Percentiles rank a stretch among this genome's conserved stretches.
Evolutionary conservation across 1,284 basidiomycete species (phyloP).

Genomic region (Cutaneotrichosporon cyanovorans): DNA sequence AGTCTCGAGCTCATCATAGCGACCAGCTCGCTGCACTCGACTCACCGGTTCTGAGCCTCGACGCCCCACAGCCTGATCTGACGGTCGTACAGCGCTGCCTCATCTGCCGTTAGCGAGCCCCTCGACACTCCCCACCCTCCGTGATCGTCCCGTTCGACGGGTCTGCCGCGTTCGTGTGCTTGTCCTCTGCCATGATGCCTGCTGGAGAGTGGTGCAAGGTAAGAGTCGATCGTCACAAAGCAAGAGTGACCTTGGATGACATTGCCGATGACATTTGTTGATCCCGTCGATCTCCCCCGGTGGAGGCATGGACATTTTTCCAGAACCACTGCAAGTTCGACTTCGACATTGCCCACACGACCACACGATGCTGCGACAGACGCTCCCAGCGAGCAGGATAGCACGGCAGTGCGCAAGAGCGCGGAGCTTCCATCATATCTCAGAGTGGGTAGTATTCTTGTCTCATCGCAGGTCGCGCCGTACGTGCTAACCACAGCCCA

Average conservation of each 20-base stretch:
- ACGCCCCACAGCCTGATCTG: conserved; percentile 97
- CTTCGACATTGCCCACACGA: background rate
- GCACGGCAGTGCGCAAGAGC: conserved; percentile 1
- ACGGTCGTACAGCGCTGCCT: conserved; percentile 85
- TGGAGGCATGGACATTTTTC: conserved; percentile 3
- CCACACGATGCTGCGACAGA: conserved; percentile 17
- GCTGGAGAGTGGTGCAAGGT: background rate
- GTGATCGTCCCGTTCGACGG: conserved; percentile 28
- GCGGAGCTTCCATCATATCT: conserved; percentile 3
- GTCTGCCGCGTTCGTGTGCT: background rate
- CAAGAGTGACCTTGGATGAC: too few relatives aligned
- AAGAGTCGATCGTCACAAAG: background rate
- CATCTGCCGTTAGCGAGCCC: conserved; percentile 50
- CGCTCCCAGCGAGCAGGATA: conserved; percentile 15
- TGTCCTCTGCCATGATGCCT: background rate
- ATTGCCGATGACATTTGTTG: too few relatives aligned
- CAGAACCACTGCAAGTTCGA: background rate
- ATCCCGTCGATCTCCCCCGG: conserved; percentile 7
- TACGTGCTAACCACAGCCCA: conserved; percentile 1
- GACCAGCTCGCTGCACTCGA: conserved; percentile 3
- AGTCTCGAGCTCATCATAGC: too few relatives aligned
- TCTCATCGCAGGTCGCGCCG: too few relatives aligned
- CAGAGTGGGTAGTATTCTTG: background rate
- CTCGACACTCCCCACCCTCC: conserved; percentile 24
- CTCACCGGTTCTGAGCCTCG: conserved; percentile 87